Evolutionary conservation across 176 grass and related monocot genomes (phyloP).

Genomic region (Ensete glaucum): DNA sequence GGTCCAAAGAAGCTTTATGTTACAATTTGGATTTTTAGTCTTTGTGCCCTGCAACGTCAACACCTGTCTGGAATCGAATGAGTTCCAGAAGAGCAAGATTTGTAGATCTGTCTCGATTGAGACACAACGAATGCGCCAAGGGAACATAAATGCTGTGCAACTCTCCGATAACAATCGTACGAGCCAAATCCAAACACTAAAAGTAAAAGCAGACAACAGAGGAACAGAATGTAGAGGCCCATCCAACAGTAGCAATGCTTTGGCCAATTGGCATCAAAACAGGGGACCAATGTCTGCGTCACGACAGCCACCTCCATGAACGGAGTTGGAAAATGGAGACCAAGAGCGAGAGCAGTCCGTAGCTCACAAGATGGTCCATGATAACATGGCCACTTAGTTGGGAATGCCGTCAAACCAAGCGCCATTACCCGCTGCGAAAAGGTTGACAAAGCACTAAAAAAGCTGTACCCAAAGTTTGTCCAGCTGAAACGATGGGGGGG

Average conservation of each 20-base stretch:
- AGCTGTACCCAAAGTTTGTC: neutral
- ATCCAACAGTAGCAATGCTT: conserved; percentile 1
- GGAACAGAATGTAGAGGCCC: conserved; percentile 11
- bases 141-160: conserved; percentile 2
- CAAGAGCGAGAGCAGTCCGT: neutral
- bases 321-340: neutral
- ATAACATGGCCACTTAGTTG: conserved; percentile 7
- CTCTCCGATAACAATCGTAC: neutral
- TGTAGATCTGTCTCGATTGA: neutral
- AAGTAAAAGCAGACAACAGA: conserved; percentile 15
- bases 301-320: conserved; percentile 6
- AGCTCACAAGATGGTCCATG: neutral
- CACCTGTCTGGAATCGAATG: neutral
- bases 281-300: conserved; percentile 6
- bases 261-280: conserved; percentile 4
- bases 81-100: neutral
- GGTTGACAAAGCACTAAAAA: neutral
- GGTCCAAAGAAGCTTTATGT: too few relatives aligned
- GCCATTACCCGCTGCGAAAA: neutral
- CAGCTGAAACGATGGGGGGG: neutral
- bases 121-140: conserved; percentile 2
- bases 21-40: too few relatives aligned
- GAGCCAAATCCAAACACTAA: conserved; percentile 19
- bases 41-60: neutral
- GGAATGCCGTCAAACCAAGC: conserved; percentile 2